Evolutionary conservation across 805 yeast genomes (phyloP).

Genomic region (Schizosaccharomyces lindneri): DNA sequence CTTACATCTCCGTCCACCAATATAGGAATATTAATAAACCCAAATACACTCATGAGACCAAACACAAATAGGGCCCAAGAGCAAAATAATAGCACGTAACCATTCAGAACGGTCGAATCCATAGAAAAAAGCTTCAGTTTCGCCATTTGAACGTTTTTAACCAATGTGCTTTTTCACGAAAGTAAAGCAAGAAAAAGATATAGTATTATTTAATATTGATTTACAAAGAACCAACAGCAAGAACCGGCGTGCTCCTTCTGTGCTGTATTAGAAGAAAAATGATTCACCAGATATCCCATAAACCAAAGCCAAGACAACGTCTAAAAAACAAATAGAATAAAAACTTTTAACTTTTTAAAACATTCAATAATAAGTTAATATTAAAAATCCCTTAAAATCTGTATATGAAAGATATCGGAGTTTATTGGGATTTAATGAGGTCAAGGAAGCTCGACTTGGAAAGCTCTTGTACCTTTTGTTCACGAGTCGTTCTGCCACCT

Average conservation of each 20-base stretch:
- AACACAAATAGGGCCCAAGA: background rate
- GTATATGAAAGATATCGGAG: too few relatives aligned
- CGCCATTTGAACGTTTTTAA: background rate
- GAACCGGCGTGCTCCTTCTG: background rate
- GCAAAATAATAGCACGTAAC: background rate
- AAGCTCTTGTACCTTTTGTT: constrained; percentile 31
- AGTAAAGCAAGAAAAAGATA: background rate
- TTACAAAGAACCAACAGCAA: background rate
- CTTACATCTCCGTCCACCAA: background rate
- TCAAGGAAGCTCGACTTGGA: constrained; percentile 78
- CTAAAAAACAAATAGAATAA: background rate
- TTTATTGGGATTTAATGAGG: constrained; percentile 22
- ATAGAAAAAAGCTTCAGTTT: background rate
- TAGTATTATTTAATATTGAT: background rate
- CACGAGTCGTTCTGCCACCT: background rate
- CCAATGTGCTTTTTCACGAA: background rate
- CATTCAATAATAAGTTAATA: background rate
- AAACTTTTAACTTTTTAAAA: background rate
- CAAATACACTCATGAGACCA: background rate
- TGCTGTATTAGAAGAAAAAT: background rate
- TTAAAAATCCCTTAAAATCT: too few relatives aligned
- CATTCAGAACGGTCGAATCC: background rate
- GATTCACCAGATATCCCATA: background rate
- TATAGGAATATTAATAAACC: background rate
- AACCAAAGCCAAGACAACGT: background rate